Percentiles rank a stretch among this genome's conserved stretches.
These are phyloP conservation scores for Cystobasidium sp. DNA, from an alignment of 1,284 basidiomycete genomes.

Conservation along the genomic window DNA sequence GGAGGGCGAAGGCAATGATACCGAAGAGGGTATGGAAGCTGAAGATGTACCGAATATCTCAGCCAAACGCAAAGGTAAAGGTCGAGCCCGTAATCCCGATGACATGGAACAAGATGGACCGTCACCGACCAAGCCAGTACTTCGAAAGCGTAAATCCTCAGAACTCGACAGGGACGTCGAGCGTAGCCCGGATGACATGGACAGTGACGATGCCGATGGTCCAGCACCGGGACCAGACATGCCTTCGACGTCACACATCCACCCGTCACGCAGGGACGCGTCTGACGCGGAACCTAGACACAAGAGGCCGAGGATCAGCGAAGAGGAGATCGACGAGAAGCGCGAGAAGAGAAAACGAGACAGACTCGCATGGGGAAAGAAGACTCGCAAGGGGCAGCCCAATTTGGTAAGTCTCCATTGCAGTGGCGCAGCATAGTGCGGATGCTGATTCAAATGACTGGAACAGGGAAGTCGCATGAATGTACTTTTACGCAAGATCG, in stretches of 20 bases:
- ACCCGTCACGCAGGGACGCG: slow-evolving; percentile 6
- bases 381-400: slow-evolving; percentile 26
- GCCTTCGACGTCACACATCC: slow-evolving; percentile 2
- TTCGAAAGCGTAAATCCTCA: slow-evolving; percentile 41
- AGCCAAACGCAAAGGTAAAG: slow-evolving; percentile 14
- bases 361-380: slow-evolving; percentile 31
- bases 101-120: slow-evolving; percentile 30
- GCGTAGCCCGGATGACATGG: not conserved
- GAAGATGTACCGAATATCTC: not conserved
- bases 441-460: not conserved
- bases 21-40: not conserved
- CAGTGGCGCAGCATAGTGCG: not conserved
- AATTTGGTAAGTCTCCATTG: slow-evolving; percentile 9
- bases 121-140: slow-evolving; percentile 13
- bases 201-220: slow-evolving; percentile 8
- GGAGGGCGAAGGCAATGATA: slow-evolving; percentile 8
- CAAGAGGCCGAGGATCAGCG: slow-evolving; percentile 33
- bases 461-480: slow-evolving; percentile 35
- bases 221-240: slow-evolving; percentile 27
- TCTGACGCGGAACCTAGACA: slow-evolving; percentile 3
- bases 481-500: slow-evolving; percentile 39
- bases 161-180: slow-evolving; percentile 21
- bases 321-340: slow-evolving; percentile 33
- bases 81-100: slow-evolving; percentile 22
- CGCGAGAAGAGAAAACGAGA: slow-evolving; percentile 25